phyloP scores from a whole-genome alignment of 2,329 filamentous ascomycete genomes.

The Phyllosticta citriasiana region DNA sequence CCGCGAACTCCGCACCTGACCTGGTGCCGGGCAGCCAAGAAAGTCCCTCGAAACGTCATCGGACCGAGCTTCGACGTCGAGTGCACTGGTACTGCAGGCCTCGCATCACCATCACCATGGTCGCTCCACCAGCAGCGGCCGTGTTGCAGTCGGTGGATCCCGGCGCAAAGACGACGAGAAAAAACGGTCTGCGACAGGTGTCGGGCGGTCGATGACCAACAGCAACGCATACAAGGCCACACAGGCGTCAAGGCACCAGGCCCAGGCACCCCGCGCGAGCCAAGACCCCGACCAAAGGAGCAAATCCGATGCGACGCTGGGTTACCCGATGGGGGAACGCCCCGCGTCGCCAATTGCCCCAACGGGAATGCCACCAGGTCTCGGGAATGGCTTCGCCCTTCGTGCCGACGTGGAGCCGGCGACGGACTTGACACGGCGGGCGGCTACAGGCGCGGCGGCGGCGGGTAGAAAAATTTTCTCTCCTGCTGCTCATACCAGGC shows the following conservation, averaged over 20 bases:
- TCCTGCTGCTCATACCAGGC: not conserved
- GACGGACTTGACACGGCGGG: not conserved
- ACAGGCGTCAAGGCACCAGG: not conserved
- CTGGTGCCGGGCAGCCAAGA: not conserved
- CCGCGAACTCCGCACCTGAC: not conserved
- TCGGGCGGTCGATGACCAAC: not conserved
- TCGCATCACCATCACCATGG: not conserved
- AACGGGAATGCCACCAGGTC: not conserved
- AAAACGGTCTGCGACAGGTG: not conserved
- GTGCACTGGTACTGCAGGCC: not conserved
- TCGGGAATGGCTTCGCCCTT: not conserved
- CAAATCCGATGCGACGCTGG: not conserved
- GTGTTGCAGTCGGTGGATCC: not conserved
- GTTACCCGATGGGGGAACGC: not conserved
- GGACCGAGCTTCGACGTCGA: not conserved
- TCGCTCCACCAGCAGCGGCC: not conserved
- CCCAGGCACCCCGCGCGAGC: not conserved
- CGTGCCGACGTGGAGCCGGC: not conserved
- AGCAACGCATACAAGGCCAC: not conserved
- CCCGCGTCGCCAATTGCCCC: not conserved
- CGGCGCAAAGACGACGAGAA: not conserved
- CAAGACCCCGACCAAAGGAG: not conserved
- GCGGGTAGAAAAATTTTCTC: not conserved
- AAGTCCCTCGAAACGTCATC: not conserved
- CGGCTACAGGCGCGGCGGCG: too few species aligned